phyloP scores from a whole-genome alignment of 805 yeast species.

The Hanseniaspora lachancei region DNA sequence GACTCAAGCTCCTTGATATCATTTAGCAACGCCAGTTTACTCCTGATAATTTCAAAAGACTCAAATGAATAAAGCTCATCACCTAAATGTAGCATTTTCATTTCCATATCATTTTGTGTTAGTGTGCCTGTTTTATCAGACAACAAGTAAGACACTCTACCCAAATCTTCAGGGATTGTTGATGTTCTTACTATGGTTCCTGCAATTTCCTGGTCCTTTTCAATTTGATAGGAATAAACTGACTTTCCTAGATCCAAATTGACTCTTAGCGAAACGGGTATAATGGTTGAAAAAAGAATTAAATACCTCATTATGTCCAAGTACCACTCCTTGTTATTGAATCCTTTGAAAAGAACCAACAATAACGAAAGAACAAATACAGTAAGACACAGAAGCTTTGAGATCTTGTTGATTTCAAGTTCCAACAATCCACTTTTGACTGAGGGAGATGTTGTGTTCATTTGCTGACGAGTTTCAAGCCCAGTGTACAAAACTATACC shows the following conservation, averaged over 20 bases:
- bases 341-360: slow-evolving; percentile 71
- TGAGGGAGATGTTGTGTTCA: slow-evolving; percentile 79
- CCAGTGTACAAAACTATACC: slow-evolving; percentile 90
- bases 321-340: slow-evolving; percentile 59
- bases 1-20: slow-evolving; percentile 37
- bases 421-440: slow-evolving; percentile 85
- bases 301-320: slow-evolving; percentile 80
- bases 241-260: slow-evolving; percentile 91
- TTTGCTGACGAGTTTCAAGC: slow-evolving; percentile 79
- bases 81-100: slow-evolving; percentile 86
- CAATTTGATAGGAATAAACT: slow-evolving; percentile 89
- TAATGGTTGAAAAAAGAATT: slow-evolving; percentile 84
- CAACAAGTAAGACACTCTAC: slow-evolving; percentile 81
- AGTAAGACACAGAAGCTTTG: slow-evolving; percentile 76
- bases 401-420: slow-evolving; percentile 73
- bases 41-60: slow-evolving; percentile 75
- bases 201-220: slow-evolving; percentile 68
- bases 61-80: slow-evolving; percentile 86
- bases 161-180: slow-evolving; percentile 95
- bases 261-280: slow-evolving; percentile 90
- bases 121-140: slow-evolving; percentile 95
- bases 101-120: slow-evolving; percentile 95
- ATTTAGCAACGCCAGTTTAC: slow-evolving; percentile 18
- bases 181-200: slow-evolving; percentile 91
- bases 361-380: slow-evolving; percentile 67